phyloP scores from a whole-genome alignment of 768 basidiomycete genomes.

The Piloderma croceum region DNA sequence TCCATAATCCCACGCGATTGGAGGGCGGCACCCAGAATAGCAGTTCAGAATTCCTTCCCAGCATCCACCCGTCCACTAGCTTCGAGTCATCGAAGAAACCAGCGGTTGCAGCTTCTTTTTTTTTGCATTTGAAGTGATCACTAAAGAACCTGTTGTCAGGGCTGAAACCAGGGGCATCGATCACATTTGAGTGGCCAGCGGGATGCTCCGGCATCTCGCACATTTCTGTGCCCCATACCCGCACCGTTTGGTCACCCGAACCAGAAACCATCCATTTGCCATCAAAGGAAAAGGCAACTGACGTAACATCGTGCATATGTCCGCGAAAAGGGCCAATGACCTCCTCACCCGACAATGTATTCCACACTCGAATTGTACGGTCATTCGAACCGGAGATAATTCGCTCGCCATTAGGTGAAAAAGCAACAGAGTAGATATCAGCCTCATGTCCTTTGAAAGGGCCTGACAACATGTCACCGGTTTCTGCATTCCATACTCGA shows the following conservation, averaged over 20 bases:
- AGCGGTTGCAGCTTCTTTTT: too few species aligned
- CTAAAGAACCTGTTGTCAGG: too few species aligned
- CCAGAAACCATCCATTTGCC: conserved; percentile 3
- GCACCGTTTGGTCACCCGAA: conserved; percentile 1
- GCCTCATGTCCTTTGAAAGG: conserved; percentile 2
- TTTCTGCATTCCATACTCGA: conserved; percentile 12
- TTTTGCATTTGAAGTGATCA: too few species aligned
- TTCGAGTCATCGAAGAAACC: too few species aligned
- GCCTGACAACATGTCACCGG: conserved; percentile 24
- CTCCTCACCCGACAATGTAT: background rate
- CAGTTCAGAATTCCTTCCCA: too few species aligned
- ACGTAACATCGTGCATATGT: conserved; percentile 1
- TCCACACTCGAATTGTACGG: conserved; percentile 6
- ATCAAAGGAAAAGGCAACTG: conserved; percentile 8
- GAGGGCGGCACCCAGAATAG: too few species aligned
- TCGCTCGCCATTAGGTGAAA: conserved; percentile 5
- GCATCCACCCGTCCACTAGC: too few species aligned
- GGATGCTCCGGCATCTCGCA: background rate
- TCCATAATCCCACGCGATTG: too few species aligned
- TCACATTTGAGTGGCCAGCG: too few species aligned
- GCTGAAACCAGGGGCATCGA: too few species aligned
- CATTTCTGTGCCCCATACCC: conserved; percentile 1
- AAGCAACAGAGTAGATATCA: conserved; percentile 2
- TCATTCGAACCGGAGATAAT: conserved; percentile 6
- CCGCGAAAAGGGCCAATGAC: background rate